Evolutionary conservation across 371 early-diverging fungal species (phyloP), one percentile per base, ranked within the genome.

Genomic region (Coemansia sp.): DNA sequence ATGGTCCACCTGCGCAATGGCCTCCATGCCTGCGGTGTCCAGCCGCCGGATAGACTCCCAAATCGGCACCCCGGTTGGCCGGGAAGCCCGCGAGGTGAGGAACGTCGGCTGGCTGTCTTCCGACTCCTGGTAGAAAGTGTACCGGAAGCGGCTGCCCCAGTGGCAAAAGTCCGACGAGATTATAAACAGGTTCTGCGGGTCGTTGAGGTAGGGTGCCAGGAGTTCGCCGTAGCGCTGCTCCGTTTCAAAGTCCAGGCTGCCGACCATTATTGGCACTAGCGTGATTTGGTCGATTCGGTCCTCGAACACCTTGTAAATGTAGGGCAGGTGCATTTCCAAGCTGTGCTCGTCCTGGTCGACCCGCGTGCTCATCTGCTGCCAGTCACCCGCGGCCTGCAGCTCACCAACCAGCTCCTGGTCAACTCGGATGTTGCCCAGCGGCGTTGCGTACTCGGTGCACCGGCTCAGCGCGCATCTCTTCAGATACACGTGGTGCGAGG

Each of bases 161-260:
- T 98, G 98, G 78, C 98, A 96, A 70, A 98, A 98, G 70, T 98
- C 98, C 2, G 91, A 90, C 10, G 96, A 96, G 20, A 98, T 82
- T 39, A 96, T 84, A 79, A 96, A 94, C 11, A 94, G 74, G 50
- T 85, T 90, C 43, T 81, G 65, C 2, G 87, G 82, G 51, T 89
- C 81, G 2, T 74, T 62, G 11, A 95, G 79, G 67, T 93, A 94
- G 2, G 83, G 84, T 1, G 87, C 85, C 55, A 89, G 79, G 16
- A 90, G 49, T 30, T 83, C 58, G 11, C 91, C 92, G 69, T 87
- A 93, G 51, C 77, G 57, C 35, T 71, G 71, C 66, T 93, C 92
- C 42, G 82, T 81, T 5, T 66, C 55, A 11, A 83, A 66, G 10
- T 77, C 43, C 34, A 91, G 78, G 11, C 84, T 78, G 0, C 98